Base-by-base conservation (phyloP, 768 basidiomycete species). In the Pleurotus ostreatus region DNA sequence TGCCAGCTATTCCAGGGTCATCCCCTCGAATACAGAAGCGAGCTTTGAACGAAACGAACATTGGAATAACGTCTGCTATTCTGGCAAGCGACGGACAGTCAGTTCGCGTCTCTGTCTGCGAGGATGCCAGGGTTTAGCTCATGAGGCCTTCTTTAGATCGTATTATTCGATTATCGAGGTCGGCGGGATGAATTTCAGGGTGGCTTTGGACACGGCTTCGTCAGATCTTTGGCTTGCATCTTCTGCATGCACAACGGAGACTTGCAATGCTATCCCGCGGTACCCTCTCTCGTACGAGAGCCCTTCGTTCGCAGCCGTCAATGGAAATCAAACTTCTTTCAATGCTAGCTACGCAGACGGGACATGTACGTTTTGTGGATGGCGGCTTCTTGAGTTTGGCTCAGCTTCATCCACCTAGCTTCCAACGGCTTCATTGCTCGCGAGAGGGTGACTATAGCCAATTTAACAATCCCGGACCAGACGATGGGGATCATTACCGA, bases 121-220 rank as follows among this genome's bases (percentile, higher is more conserved):
- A 25, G 23, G 23, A 25, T 25, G 23, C 23, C 23, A 5, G 23
- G 15, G 30, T 15, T 7, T 16, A 26, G 48, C 20, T 23, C 56
- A 9, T 18, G 23, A 13, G 26, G 46, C 15, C 25, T 37, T 22
- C 12, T 18, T 4, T 61, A 91, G 89, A 63, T 83, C 89, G 2
- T 92, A 89, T 63, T 90, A 79, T 61, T 71, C 79, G 16, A 68
- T 87, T 40, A 76, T 91, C 56, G 68, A 79, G 59, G 72, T 78
- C 23, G 90, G 89, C 30, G 71, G 74, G 55, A 80, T 89, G 55
- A 80, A 71, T 62, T 86, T 90, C 61, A 84, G 88, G 13, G 81
- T 84, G 16, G 82, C 81, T 0, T 71, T 92, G 44, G 90, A 92
- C 65, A 92, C 89, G 1, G 90, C 77, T 15, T 91, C 89, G 6